phyloP scores from a whole-genome alignment of 2,329 filamentous ascomycete genomes.

The Epichloe sylvatica region DNA sequence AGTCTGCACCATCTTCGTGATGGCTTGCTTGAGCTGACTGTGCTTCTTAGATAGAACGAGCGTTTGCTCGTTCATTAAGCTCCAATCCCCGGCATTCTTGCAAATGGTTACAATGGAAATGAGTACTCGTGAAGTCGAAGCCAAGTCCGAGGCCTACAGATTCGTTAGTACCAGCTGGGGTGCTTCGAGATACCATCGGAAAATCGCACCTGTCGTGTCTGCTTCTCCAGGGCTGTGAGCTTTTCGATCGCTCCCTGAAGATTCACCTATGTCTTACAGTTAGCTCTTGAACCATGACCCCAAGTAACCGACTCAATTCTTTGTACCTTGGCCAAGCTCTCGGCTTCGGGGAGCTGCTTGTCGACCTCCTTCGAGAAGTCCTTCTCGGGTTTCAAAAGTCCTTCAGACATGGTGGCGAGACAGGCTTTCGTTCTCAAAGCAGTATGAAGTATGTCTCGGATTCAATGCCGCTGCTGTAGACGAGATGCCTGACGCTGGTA shows the following conservation, averaged over 20 bases:
- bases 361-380: slow-evolving; percentile 97
- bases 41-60: slow-evolving; percentile 97
- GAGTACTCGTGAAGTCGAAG: slow-evolving; percentile 81
- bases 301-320: too few relatives aligned
- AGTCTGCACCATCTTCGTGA: slow-evolving; percentile 96
- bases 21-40: slow-evolving; percentile 97
- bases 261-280: slow-evolving; percentile 42
- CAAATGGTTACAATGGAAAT: slow-evolving; percentile 84
- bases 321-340: slow-evolving; percentile 70
- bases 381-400: slow-evolving; percentile 85
- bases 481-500: background rate
- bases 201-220: slow-evolving; percentile 71
- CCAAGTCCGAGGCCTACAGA: slow-evolving; percentile 78
- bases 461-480: background rate
- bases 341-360: slow-evolving; percentile 76
- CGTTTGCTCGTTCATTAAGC: slow-evolving; percentile 89
- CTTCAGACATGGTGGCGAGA: slow-evolving; percentile 56
- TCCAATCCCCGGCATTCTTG: slow-evolving; percentile 88
- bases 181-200: slow-evolving; percentile 7
- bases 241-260: slow-evolving; percentile 85
- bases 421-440: background rate
- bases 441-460: background rate
- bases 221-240: slow-evolving; percentile 82
- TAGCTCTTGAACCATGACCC: slow-evolving; percentile 21
- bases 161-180: slow-evolving; percentile 8